A percentile compares a stretch with the other conserved stretches of the same genome.
phyloP scores from a whole-genome alignment of 2,329 filamentous ascomycete species.

The Cercospora citrullina region DNA sequence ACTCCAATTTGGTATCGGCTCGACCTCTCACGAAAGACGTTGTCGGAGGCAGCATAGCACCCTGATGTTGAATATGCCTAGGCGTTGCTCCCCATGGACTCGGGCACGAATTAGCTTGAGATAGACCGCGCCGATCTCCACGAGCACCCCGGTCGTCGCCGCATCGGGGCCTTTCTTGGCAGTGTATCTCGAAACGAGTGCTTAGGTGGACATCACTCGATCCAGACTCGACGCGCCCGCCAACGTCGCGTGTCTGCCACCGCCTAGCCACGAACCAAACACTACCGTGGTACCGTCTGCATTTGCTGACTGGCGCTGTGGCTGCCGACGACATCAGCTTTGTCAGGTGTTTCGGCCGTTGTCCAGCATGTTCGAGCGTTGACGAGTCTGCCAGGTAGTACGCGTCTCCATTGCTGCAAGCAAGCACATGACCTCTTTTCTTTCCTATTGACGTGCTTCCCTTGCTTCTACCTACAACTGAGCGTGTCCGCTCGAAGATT shows the following conservation, averaged over 20 bases:
- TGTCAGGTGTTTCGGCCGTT: not conserved
- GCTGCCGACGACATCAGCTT: not conserved
- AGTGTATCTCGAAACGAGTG: not conserved
- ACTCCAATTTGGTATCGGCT: not conserved
- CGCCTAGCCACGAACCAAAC: not conserved
- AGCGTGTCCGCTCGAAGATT: not conserved
- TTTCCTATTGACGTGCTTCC: not conserved
- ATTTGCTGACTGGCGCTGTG: not conserved
- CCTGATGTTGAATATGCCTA: not conserved
- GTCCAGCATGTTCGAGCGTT: slow-evolving; percentile 1
- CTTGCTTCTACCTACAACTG: not conserved
- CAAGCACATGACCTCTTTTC: not conserved
- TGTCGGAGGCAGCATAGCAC: not conserved
- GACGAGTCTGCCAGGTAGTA: slow-evolving; percentile 12
- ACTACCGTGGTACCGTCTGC: not conserved
- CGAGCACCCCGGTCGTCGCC: not conserved
- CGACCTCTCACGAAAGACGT: not conserved
- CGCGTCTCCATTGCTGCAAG: slow-evolving; percentile 4
- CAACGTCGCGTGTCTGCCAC: not conserved
- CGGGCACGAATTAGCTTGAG: not conserved
- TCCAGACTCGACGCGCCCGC: not conserved
- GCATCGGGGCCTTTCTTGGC: not conserved
- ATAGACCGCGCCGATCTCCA: not conserved
- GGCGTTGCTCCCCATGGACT: not conserved
- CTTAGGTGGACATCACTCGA: not conserved